phyloP scores from a whole-genome alignment of 192 early-diverging fungal genomes.

The Pilaira anomala region DNA sequence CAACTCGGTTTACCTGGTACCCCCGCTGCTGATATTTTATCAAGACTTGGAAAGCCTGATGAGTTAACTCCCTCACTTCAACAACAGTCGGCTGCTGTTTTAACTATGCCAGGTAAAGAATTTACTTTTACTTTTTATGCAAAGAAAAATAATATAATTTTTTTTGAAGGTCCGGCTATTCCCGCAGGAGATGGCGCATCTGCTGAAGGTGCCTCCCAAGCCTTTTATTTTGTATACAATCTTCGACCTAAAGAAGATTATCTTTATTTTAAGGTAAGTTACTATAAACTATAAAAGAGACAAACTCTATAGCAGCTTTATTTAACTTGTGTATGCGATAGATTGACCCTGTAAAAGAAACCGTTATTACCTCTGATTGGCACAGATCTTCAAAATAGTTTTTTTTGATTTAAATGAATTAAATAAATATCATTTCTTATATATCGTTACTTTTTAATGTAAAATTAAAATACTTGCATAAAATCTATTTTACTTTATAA shows the following conservation, averaged over 20 bases:
- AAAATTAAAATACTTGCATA: no score
- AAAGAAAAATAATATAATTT: neutral
- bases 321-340: constrained; percentile 17
- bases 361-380: constrained; percentile 35
- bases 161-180: neutral
- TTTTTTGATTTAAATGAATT: no score
- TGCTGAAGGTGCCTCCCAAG: neutral
- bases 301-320: neutral
- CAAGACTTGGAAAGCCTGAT: constrained; percentile 47
- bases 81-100: constrained; percentile 1
- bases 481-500: no score
- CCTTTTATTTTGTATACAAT: constrained; percentile 32
- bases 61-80: constrained; percentile 42
- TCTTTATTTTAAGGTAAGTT: constrained; percentile 39
- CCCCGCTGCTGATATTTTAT: constrained; percentile 40
- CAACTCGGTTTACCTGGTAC: constrained; percentile 44
- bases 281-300: no score
- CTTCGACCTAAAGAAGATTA: constrained; percentile 35
- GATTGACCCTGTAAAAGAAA: constrained; percentile 44
- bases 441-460: no score
- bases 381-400: neutral
- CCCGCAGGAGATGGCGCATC: neutral
- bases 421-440: no score
- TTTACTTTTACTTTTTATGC: neutral
- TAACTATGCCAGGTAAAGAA: constrained; percentile 35